Percentiles rank a stretch among this genome's conserved stretches.
These are phyloP conservation scores for Tulasnella sp. DNA, from an alignment of 768 basidiomycete genomes.

Conservation along the genomic window DNA sequence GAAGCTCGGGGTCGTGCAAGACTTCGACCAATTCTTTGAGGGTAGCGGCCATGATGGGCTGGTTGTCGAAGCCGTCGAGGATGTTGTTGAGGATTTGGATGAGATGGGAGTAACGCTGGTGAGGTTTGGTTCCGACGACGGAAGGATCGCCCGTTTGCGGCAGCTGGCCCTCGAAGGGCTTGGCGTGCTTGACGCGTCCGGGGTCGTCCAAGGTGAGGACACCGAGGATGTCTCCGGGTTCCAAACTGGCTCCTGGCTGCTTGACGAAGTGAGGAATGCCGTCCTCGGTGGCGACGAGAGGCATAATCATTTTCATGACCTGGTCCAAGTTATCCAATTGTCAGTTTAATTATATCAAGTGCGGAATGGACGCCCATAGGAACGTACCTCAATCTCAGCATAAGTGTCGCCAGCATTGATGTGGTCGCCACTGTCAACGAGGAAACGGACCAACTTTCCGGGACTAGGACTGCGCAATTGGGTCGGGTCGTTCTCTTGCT, in stretches of 20 bases:
- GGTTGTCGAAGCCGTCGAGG: slow-evolving; percentile 95
- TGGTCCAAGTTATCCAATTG: slow-evolving; percentile 35
- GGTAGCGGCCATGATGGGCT: slow-evolving; percentile 79
- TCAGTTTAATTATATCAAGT: slow-evolving; percentile 2
- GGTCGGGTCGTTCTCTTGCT: slow-evolving; percentile 99
- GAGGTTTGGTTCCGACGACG: slow-evolving; percentile 82
- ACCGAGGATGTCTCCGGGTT: slow-evolving; percentile 96
- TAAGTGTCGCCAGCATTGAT: slow-evolving; percentile 95
- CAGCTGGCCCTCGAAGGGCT: slow-evolving; percentile 93
- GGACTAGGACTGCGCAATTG: slow-evolving; percentile 94
- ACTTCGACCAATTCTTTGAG: slow-evolving; percentile 82
- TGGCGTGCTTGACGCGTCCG: slow-evolving; percentile 93
- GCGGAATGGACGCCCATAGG: neutral
- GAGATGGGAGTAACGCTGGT: slow-evolving; percentile 77
- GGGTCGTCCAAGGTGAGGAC: slow-evolving; percentile 96
- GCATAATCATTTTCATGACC: slow-evolving; percentile 99
- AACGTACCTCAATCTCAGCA: slow-evolving; percentile 89
- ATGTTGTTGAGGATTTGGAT: slow-evolving; percentile 80
- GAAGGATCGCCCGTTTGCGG: slow-evolving; percentile 82
- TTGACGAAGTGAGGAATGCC: slow-evolving; percentile 94
- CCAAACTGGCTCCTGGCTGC: slow-evolving; percentile 94
- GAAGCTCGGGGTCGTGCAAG: slow-evolving; percentile 79
- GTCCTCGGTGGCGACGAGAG: slow-evolving; percentile 88
- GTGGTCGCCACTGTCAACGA: slow-evolving; percentile 96
- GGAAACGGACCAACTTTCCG: slow-evolving; percentile 90